Evolutionary conservation across 352 stramenopile species (phyloP), one percentile per base, ranked within the genome.

Genomic region (Aphanomyces invadans): DNA sequence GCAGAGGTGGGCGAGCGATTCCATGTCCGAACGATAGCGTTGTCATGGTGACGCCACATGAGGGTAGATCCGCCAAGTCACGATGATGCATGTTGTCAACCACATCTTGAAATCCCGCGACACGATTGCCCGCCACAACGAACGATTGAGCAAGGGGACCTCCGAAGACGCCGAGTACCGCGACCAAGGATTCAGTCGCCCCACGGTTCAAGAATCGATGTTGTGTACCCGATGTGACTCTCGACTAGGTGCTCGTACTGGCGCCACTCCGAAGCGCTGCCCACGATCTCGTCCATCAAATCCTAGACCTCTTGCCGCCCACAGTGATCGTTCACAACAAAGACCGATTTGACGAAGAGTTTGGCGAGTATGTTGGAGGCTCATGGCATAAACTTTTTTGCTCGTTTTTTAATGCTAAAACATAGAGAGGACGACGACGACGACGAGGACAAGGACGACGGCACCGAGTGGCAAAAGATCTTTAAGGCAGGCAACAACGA

Each of bases 401-500:
- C 21, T 26, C 12, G 9, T 23, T 25, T 52, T 52, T 52, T 9
- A 33, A 57, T 21, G 19, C 4, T 39, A 5, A 32, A 62, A 0
- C 59, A 65, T 2, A 61, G 74, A 3, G 71, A 76, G 5, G 66
- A 75, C 10, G 49, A 51, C n/a, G 62, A 54, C 23, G 44, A 65
- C 12, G 36, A 19, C 7, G 28, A 7, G 9, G 29, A 32, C 25
- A 32, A 39, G 11, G 49, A 57, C 21, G 73, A 67, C 15, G 66
- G 78, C 48, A 87, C 87, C 51, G 80, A 87, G 62, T 92, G 83
- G 83, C 81, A 90, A 65, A 73, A 78, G 17, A 79, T 92, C 25
- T 90, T 92, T 36, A 60, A 72, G 5, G 70, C 79, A 7, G 83
- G 83, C 39, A 90, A 92, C 70, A 89, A 89, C 61, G 83, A 92